Evolutionary conservation across 148 eudicot genomes (phyloP).

Genomic region (Beta vulgaris): DNA sequence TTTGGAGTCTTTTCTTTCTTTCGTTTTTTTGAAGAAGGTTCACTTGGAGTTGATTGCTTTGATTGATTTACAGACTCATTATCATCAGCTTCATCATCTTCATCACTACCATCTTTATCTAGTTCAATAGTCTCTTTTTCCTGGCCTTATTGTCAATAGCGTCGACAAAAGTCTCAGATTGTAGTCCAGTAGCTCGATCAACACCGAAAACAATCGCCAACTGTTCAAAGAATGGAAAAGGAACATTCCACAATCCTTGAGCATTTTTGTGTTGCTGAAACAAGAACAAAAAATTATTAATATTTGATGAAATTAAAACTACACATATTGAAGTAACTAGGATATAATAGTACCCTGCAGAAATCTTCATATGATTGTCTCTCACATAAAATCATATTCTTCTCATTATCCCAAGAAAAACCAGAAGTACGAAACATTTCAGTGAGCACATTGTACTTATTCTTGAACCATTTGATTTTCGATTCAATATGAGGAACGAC

Average conservation of each 20-base stretch:
- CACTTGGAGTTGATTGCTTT: no score
- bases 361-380: conserved; percentile 15
- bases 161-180: no score
- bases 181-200: conserved; percentile 10
- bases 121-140: no score
- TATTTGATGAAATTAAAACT: no score
- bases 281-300: no score
- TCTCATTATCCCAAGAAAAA: conserved; percentile 6
- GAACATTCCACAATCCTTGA: neutral
- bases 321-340: no score
- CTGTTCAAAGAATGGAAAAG: neutral
- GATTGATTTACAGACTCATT: no score
- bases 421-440: conserved; percentile 1
- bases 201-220: neutral
- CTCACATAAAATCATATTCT: conserved; percentile 3
- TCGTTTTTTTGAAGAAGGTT: no score
- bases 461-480: conserved; percentile 16
- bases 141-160: no score
- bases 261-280: neutral
- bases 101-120: no score
- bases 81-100: no score
- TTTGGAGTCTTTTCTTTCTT: no score
- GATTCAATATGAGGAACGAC: conserved; percentile 15
- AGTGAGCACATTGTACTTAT: neutral
- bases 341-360: neutral